phyloP scores from a whole-genome alignment of 768 basidiomycete species.

The Leccinum arenicola region DNA sequence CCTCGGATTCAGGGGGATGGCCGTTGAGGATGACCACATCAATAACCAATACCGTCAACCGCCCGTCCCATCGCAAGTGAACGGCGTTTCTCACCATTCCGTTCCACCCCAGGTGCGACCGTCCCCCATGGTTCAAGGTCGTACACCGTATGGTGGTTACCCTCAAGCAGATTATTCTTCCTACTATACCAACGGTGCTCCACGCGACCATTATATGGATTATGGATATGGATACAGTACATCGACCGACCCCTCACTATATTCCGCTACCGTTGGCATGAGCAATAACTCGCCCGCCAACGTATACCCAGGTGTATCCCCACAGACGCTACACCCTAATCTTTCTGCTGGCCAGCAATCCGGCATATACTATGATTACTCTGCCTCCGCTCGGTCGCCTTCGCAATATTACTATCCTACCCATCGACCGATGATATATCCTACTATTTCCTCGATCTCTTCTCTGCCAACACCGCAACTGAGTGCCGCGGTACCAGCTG shows the following conservation, averaged over 20 bases:
- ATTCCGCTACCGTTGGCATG: conserved; percentile 45
- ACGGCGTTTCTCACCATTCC: conserved; percentile 29
- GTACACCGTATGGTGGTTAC: conserved; percentile 48
- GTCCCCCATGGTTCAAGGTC: conserved; percentile 43
- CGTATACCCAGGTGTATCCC: conserved; percentile 48
- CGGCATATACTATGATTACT: conserved; percentile 59
- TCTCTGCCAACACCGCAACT: conserved; percentile 53
- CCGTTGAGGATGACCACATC: conserved; percentile 51
- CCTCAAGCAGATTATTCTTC: conserved; percentile 56
- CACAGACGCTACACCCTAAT: conserved; percentile 43
- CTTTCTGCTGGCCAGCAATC: conserved; percentile 45
- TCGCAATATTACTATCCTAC: conserved; percentile 63
- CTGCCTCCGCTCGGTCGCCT: conserved; percentile 43
- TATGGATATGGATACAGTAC: conserved; percentile 57
- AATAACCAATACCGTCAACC: conserved; percentile 40
- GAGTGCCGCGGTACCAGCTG: conserved; percentile 36
- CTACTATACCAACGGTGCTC: conserved; percentile 53
- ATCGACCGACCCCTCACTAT: conserved; percentile 49
- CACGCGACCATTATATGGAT: conserved; percentile 50
- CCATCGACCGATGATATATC: conserved; percentile 59
- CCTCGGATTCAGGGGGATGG: conserved; percentile 58
- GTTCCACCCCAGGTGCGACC: conserved; percentile 39
- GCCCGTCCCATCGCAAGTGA: conserved; percentile 26
- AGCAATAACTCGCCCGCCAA: conserved; percentile 42
- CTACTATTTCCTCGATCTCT: conserved; percentile 48